These are phyloP conservation scores for Hapsidospora chrysogenum DNA, from an alignment of 495 filamentous ascomycete species.

Conservation along the genomic window DNA sequence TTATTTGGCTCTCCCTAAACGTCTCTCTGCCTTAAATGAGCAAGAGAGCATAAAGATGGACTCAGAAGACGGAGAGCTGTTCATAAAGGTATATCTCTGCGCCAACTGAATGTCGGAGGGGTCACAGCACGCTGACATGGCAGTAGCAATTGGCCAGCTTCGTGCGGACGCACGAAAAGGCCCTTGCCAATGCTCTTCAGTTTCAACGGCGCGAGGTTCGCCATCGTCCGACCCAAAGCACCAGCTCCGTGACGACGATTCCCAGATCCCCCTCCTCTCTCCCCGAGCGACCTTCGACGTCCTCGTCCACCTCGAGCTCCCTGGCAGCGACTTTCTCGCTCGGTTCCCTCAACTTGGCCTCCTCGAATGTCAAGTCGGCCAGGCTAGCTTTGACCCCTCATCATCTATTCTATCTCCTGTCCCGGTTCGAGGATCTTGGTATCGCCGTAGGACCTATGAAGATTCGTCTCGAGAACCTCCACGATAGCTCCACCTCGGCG, in stretches of 20 bases:
- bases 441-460: slow-evolving; percentile 91
- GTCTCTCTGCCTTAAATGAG: too few species aligned
- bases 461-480: slow-evolving; percentile 83
- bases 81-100: slow-evolving; percentile 51
- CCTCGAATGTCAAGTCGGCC: slow-evolving; percentile 67
- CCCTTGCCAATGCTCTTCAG: slow-evolving; percentile 88
- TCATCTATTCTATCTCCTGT: slow-evolving; percentile 90
- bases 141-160: slow-evolving; percentile 79
- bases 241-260: slow-evolving; percentile 28
- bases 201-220: slow-evolving; percentile 48
- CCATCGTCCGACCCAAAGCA: slow-evolving; percentile 43
- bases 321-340: slow-evolving; percentile 76
- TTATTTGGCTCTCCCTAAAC: too few species aligned
- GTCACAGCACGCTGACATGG: not conserved
- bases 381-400: slow-evolving; percentile 93
- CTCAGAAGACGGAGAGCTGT: slow-evolving; percentile 78
- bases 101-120: not conserved
- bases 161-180: slow-evolving; percentile 93
- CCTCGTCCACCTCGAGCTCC: slow-evolving; percentile 52
- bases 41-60: slow-evolving; percentile 36
- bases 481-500: slow-evolving; percentile 66
- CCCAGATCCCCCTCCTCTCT: slow-evolving; percentile 30
- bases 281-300: slow-evolving; percentile 34
- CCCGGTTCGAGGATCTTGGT: slow-evolving; percentile 80
- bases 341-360: slow-evolving; percentile 67